These are phyloP conservation scores for Raphanus hybrid DNA, from an alignment of 441 rosid species.

Conservation along the genomic window DNA sequence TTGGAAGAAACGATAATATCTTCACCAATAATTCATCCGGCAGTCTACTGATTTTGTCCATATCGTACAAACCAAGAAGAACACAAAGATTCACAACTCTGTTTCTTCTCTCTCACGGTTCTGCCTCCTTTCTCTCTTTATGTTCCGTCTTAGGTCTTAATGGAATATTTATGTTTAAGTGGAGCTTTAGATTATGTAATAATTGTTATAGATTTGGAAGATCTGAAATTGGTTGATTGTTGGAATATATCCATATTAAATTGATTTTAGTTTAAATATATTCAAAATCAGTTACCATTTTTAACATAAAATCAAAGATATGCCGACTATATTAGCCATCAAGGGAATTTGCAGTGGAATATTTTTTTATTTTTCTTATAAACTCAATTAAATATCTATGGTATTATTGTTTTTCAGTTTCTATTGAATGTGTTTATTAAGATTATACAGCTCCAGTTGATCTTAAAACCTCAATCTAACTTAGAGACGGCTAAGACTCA, in stretches of 20 bases:
- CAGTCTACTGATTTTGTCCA: conserved; percentile 6
- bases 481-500: no score
- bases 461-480: no score
- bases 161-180: background rate
- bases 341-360: background rate
- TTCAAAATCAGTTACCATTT: background rate
- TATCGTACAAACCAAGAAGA: background rate
- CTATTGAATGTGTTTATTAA: no score
- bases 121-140: background rate
- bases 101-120: background rate
- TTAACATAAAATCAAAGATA: background rate
- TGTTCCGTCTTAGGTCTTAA: background rate
- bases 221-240: background rate
- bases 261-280: no score
- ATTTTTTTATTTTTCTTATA: no score
- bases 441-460: no score
- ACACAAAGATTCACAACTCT: background rate
- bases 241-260: background rate
- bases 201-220: background rate
- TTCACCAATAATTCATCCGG: background rate
- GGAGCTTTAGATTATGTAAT: no score
- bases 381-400: no score
- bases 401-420: no score
- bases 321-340: background rate
- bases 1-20: background rate